phyloP scores from a whole-genome alignment of 2,329 filamentous ascomycete species.

The Coniochaeta pulveracea region DNA sequence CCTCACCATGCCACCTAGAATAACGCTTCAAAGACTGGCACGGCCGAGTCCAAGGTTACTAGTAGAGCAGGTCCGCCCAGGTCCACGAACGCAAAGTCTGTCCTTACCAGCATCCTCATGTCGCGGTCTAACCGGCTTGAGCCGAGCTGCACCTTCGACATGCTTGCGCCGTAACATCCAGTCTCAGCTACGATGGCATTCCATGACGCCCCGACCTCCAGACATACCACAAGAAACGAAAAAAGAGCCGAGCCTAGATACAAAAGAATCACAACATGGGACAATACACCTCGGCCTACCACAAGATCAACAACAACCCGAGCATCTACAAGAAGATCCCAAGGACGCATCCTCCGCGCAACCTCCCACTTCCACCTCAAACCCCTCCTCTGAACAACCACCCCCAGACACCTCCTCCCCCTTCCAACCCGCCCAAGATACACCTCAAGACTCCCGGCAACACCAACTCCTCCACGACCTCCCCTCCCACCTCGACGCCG shows the following conservation, averaged over 20 bases:
- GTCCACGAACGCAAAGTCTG: background rate
- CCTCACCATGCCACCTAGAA: constrained; percentile 2
- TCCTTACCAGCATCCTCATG: background rate
- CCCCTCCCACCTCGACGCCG: constrained; percentile 33
- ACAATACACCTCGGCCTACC: no score
- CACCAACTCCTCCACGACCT: constrained; percentile 19
- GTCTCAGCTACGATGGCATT: background rate
- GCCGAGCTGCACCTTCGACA: background rate
- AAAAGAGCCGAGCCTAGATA: no score
- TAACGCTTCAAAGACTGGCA: background rate
- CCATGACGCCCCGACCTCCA: background rate
- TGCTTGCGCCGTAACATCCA: constrained; percentile 1
- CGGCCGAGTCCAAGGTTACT: background rate
- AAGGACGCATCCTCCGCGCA: constrained; percentile 5
- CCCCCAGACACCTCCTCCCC: constrained; percentile 5
- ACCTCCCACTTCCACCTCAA: background rate
- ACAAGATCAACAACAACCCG: background rate
- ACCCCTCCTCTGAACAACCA: constrained; percentile 1
- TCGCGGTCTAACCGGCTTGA: background rate
- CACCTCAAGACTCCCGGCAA: background rate
- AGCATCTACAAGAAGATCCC: background rate
- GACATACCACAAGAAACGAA: background rate
- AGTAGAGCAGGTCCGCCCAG: background rate
- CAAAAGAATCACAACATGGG: no score
- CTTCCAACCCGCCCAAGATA: constrained; percentile 1